Conservation (phyloP, 148 eudicot genomes). For the Dianthus caryophyllus region DNA sequence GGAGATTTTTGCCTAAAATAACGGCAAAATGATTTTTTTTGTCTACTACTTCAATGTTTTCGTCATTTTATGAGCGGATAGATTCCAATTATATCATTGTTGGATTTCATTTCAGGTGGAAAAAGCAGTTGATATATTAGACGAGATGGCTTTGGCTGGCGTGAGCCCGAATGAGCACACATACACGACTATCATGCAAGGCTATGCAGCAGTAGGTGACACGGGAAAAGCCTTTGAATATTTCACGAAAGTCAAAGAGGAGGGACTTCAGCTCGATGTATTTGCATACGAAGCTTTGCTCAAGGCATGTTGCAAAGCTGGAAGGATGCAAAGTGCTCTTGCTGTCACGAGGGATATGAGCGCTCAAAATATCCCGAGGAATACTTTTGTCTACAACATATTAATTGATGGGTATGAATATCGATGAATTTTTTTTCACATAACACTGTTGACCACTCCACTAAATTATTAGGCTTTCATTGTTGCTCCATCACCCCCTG, state of each 20-base stretch:
- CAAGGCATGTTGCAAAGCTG: constrained; percentile 95
- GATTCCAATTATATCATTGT: neutral
- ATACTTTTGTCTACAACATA: constrained; percentile 87
- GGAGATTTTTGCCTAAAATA: neutral
- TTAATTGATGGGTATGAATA: constrained; percentile 81
- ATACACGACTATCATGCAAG: constrained; percentile 92
- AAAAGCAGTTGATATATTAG: constrained; percentile 66
- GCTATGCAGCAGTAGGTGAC: constrained; percentile 93
- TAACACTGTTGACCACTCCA: neutral
- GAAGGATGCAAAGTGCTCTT: constrained; percentile 98
- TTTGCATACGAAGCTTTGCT: constrained; percentile 87
- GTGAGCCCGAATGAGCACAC: constrained; percentile 70
- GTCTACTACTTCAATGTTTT: too few species aligned
- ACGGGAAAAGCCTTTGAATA: constrained; percentile 97
- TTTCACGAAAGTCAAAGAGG: constrained; percentile 70
- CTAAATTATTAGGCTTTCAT: neutral
- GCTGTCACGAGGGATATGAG: constrained; percentile 95
- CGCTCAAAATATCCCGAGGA: constrained; percentile 67
- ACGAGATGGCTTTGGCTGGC: constrained; percentile 77
- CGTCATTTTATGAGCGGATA: neutral
- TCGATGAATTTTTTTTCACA: neutral
- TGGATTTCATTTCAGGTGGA: constrained; percentile 52
- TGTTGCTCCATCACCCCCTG: neutral
- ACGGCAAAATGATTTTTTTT: neutral
- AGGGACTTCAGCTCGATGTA: constrained; percentile 87